These are phyloP conservation scores for Fennellomyces sp. DNA, from an alignment of 371 early-diverging fungal species.

Conservation along the genomic window DNA sequence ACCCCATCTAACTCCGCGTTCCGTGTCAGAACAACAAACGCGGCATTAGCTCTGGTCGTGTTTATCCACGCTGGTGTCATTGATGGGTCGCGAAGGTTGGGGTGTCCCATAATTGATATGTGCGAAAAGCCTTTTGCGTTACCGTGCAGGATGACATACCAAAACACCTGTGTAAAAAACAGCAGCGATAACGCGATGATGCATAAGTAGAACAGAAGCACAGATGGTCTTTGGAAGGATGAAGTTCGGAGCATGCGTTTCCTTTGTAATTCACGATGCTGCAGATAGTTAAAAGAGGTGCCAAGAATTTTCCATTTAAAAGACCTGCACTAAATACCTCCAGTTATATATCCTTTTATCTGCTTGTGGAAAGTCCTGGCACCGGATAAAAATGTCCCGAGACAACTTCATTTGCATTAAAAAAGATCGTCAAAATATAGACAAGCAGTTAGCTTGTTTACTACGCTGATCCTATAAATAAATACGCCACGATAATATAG, in stretches of 20 bases:
- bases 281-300: too few relatives aligned
- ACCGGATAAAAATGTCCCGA: too few relatives aligned
- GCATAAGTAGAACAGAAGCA: background rate
- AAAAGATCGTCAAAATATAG: too few relatives aligned
- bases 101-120: background rate
- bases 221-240: background rate
- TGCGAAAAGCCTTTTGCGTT: background rate
- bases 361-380: too few relatives aligned
- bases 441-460: too few relatives aligned
- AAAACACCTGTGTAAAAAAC: background rate
- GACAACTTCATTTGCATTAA: too few relatives aligned
- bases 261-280: too few relatives aligned
- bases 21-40: slow-evolving; percentile 68
- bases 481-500: too few relatives aligned
- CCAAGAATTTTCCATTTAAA: too few relatives aligned
- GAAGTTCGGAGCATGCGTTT: background rate
- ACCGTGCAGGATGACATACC: background rate
- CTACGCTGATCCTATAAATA: too few relatives aligned
- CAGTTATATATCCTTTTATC: too few relatives aligned
- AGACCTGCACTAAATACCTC: too few relatives aligned
- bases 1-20: slow-evolving; percentile 81
- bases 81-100: slow-evolving; percentile 1
- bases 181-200: background rate
- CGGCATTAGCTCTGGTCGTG: slow-evolving; percentile 51
- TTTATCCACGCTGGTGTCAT: slow-evolving; percentile 30